These are phyloP conservation scores for Prosopis cineraria DNA, from an alignment of 306 rosid genomes.

Conservation along the genomic window DNA sequence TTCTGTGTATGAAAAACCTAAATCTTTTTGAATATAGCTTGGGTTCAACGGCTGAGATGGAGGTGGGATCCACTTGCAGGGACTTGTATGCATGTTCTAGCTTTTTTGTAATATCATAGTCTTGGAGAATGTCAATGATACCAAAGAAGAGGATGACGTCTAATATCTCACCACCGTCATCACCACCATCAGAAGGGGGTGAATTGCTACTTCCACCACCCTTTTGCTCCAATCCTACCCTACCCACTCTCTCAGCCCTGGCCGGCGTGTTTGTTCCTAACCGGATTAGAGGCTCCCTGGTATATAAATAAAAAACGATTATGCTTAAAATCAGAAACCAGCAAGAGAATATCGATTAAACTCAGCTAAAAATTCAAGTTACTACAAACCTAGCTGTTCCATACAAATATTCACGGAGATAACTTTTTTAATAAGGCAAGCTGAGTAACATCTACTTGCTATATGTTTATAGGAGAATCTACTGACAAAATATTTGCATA, in stretches of 20 bases:
- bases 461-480: background rate
- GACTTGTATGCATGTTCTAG: slow-evolving; percentile 71
- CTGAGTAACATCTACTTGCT: background rate
- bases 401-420: background rate
- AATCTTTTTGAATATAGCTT: slow-evolving; percentile 63
- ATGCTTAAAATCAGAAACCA: background rate
- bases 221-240: slow-evolving; percentile 47
- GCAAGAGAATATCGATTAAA: background rate
- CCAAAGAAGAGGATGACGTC: slow-evolving; percentile 64
- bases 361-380: background rate
- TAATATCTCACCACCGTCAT: slow-evolving; percentile 40
- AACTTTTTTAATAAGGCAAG: background rate
- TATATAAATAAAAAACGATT: slow-evolving; percentile 22
- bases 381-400: background rate
- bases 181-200: slow-evolving; percentile 40
- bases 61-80: slow-evolving; percentile 57
- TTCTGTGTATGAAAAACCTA: slow-evolving; percentile 54
- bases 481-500: slow-evolving; percentile 1
- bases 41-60: slow-evolving; percentile 64
- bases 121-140: slow-evolving; percentile 71
- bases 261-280: slow-evolving; percentile 58
- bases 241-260: slow-evolving; percentile 52
- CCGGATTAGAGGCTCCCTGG: slow-evolving; percentile 55
- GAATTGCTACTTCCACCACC: slow-evolving; percentile 50
- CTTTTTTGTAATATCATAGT: slow-evolving; percentile 60